Evolutionary conservation across 495 filamentous ascomycete species (phyloP), one percentile per base, ranked within the genome.

Genomic region (Cercophora samala): DNA sequence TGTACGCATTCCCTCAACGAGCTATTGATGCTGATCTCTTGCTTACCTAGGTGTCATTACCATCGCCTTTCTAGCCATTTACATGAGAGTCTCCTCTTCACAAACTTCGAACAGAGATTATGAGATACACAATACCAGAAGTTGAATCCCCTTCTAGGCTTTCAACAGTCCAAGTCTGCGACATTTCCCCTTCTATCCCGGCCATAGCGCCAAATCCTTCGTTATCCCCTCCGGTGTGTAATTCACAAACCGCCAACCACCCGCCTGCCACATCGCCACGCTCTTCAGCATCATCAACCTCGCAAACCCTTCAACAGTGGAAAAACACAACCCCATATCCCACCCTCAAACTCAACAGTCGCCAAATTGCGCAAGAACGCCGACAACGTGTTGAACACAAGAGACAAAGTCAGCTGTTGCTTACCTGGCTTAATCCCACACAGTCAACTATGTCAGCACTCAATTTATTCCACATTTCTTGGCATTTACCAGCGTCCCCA

Each of bases 331-430:
- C 66, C 54, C 77, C 78, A 78, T 67, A 76, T 69, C 19, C 79
- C 78, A 22, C 73, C 78, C 64, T 80, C 77, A 65, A 72, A 79
- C 0, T 69, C 72, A 2, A 55, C 58, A 25, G 68, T 59, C 63
- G 79, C 78, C 32, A 79, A 68, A 58, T 81, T 80, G 21, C 78
- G 68, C 19, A 80, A 68, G 51, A 81, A 77, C 58, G 79, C 75
- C 18, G 76, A 77, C 25, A 81, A 64, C n/a, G 65, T 59, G 56
- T 76, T 71, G 60, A 73, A 71, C 21, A 71, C 11, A 51, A 77
- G 70, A 6, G 54, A 53, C 9, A 70, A 60, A 21, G 55, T 69
- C 32, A 73, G 66, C 55, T 61, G 42, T 37, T 66, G 76, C 62
- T 60, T 68, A 3, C 54, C 54, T 58, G 23, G 2, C n/a, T n/a